These are phyloP conservation scores for Hortiboletus rubellus DNA, from an alignment of 1,284 basidiomycete species.

Conservation along the genomic window DNA sequence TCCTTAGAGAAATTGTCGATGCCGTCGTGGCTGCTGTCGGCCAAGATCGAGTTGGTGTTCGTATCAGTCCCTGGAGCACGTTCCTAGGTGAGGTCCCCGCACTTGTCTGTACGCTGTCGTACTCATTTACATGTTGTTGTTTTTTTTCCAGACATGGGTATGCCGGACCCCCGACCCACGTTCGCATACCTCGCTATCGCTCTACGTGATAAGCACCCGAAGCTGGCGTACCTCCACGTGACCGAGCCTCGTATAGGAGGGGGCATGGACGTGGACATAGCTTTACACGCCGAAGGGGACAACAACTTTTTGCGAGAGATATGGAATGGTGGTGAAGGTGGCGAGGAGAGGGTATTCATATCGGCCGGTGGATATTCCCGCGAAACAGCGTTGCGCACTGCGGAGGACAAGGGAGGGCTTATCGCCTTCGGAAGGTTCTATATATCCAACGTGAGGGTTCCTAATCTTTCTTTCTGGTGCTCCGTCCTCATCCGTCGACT, in stretches of 20 bases:
- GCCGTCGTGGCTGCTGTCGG: constrained; percentile 44
- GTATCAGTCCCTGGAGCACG: constrained; percentile 53
- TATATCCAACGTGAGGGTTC: constrained; percentile 14
- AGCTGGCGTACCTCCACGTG: constrained; percentile 59
- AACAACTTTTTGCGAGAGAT: constrained; percentile 33
- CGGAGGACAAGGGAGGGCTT: constrained; percentile 25
- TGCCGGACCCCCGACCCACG: constrained; percentile 40
- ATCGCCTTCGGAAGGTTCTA: constrained; percentile 44
- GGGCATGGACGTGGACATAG: background rate
- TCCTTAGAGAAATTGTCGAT: constrained; percentile 48
- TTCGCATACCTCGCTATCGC: constrained; percentile 41
- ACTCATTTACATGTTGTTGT: background rate
- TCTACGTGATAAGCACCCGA: constrained; percentile 33
- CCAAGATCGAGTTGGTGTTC: constrained; percentile 44
- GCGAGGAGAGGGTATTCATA: constrained; percentile 32
- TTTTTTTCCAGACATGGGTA: constrained; percentile 18
- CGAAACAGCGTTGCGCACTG: constrained; percentile 18
- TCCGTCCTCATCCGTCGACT: background rate
- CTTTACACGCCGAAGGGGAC: too few relatives aligned
- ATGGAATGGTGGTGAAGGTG: constrained; percentile 29
- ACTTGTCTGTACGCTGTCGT: background rate
- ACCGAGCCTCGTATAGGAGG: constrained; percentile 45
- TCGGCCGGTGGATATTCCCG: constrained; percentile 24
- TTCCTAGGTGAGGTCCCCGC: constrained; percentile 34
- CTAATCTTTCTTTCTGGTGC: background rate